phyloP scores from a whole-genome alignment of 176 grass and related monocot species.

The Zoysia japonica region DNA sequence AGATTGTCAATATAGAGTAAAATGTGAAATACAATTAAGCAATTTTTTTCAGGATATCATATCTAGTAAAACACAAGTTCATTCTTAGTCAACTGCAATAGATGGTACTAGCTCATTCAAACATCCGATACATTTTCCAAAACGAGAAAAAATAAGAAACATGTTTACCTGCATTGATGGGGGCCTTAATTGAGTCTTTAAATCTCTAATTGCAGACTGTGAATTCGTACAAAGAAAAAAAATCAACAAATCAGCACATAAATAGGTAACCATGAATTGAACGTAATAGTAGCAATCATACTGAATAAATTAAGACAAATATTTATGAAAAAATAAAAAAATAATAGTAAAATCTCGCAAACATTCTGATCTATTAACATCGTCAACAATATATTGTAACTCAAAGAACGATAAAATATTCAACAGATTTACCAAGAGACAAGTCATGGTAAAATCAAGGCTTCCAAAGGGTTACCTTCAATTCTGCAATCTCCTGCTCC shows the following conservation, averaged over 20 bases:
- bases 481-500: slow-evolving; percentile 92
- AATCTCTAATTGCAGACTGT: slow-evolving; percentile 94
- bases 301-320: neutral
- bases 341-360: too few species aligned
- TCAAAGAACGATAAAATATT: slow-evolving; percentile 9
- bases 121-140: slow-evolving; percentile 25
- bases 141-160: slow-evolving; percentile 16
- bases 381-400: neutral
- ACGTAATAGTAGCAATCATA: neutral
- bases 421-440: neutral
- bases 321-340: neutral
- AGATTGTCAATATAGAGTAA: neutral
- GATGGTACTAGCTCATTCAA: neutral
- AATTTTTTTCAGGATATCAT: neutral
- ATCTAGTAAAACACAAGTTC: neutral
- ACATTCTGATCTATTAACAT: neutral
- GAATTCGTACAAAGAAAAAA: slow-evolving; percentile 22
- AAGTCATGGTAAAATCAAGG: slow-evolving; percentile 3
- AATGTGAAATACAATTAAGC: slow-evolving; percentile 18
- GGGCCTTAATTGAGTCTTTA: slow-evolving; percentile 95
- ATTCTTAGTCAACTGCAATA: neutral
- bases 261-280: slow-evolving; percentile 12
- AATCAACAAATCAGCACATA: neutral
- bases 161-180: slow-evolving; percentile 90
- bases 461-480: slow-evolving; percentile 58